These are phyloP conservation scores for Pittosporum tobira DNA, from an alignment of 129 eudicot genomes.

Conservation along the genomic window DNA sequence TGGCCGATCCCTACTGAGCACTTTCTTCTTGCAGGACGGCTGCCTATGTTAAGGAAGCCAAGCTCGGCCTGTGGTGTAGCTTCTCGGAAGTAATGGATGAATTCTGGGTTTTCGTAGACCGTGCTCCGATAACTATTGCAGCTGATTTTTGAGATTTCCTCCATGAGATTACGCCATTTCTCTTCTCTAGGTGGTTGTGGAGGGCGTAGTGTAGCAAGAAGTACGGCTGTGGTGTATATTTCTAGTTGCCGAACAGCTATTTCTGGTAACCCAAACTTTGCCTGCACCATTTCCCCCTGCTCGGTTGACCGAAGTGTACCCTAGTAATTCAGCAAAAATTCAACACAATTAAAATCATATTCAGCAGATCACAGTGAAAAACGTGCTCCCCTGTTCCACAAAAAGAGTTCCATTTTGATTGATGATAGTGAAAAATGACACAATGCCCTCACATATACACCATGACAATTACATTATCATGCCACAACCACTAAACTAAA, in stretches of 20 bases:
- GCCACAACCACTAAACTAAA: too few relatives aligned
- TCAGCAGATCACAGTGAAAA: background rate
- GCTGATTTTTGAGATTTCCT: constrained; percentile 65
- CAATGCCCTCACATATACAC: too few relatives aligned
- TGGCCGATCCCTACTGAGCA: constrained; percentile 59
- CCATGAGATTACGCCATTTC: constrained; percentile 95
- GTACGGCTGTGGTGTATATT: constrained; percentile 91
- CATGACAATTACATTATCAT: too few relatives aligned
- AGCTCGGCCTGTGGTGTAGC: constrained; percentile 97
- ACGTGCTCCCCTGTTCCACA: too few relatives aligned
- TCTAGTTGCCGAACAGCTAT: constrained; percentile 80
- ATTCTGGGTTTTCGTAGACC: constrained; percentile 81
- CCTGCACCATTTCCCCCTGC: constrained; percentile 99
- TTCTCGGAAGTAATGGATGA: constrained; percentile 76
- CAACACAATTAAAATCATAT: background rate
- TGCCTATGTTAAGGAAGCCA: constrained; percentile 80
- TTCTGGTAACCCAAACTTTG: constrained; percentile 81
- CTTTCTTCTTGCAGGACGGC: constrained; percentile 80
- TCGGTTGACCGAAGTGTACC: constrained; percentile 91
- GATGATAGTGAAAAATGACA: too few relatives aligned
- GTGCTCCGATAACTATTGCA: constrained; percentile 64
- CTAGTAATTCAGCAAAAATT: constrained; percentile 25
- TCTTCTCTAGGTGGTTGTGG: constrained; percentile 82
- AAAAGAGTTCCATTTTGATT: too few relatives aligned
- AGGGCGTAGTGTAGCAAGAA: constrained; percentile 84